Evolutionary conservation across 2,329 filamentous ascomycete genomes (phyloP).

Genomic region (Paraphaeosphaeria sporulosa): DNA sequence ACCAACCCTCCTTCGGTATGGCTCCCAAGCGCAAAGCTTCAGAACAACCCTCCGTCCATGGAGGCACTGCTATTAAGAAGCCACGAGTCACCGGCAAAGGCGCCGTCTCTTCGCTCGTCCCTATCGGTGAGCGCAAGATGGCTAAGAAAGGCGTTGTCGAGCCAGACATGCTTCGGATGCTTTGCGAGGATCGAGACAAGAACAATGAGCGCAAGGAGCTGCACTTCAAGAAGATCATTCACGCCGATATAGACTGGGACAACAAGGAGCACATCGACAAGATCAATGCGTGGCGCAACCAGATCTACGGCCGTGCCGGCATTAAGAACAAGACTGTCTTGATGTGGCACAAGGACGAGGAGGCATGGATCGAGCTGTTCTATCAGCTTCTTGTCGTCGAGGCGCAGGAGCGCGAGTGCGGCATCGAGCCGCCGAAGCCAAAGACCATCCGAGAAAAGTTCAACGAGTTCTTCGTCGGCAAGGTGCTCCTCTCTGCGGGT

Average conservation of each 20-base stretch:
- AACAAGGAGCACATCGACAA: slow-evolving; percentile 24
- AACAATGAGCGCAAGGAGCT: slow-evolving; percentile 19
- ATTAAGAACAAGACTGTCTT: slow-evolving; percentile 23
- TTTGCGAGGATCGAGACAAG: slow-evolving; percentile 20
- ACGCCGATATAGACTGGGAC: slow-evolving; percentile 29
- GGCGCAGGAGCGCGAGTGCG: slow-evolving; percentile 13
- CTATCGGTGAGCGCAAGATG: slow-evolving; percentile 17
- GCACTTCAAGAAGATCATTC: slow-evolving; percentile 27
- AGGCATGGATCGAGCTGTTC: slow-evolving; percentile 29
- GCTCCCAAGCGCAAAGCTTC: slow-evolving; percentile 13
- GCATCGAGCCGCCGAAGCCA: slow-evolving; percentile 17
- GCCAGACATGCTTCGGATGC: slow-evolving; percentile 22
- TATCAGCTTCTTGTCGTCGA: slow-evolving; percentile 26
- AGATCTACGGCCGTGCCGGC: slow-evolving; percentile 32
- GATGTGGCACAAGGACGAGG: slow-evolving; percentile 28
- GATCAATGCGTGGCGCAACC: slow-evolving; percentile 35
- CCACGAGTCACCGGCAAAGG: not conserved
- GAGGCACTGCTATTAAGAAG: not conserved
- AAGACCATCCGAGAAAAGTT: slow-evolving; percentile 21
- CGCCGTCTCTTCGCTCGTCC: slow-evolving; percentile 17
- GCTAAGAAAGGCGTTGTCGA: slow-evolving; percentile 20
- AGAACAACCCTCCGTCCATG: not conserved
- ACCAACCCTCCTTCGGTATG: not conserved
- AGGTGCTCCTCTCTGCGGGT: slow-evolving; percentile 9
- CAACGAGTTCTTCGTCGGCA: slow-evolving; percentile 25